phyloP scores from a whole-genome alignment of 2,329 filamentous ascomycete genomes.

The Ophiostoma sp. region DNA sequence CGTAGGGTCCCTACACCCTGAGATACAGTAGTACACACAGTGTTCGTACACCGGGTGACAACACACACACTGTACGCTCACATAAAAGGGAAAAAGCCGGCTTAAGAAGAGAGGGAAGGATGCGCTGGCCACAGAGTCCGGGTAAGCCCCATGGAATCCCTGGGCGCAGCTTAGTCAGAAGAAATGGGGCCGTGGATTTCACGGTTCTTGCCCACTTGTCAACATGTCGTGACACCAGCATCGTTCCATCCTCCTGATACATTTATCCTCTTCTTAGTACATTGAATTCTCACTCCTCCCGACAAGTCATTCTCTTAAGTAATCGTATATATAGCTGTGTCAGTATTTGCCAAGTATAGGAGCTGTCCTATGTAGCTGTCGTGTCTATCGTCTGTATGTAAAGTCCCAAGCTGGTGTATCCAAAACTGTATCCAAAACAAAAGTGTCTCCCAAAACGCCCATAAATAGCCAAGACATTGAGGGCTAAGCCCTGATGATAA shows the following conservation, averaged over 20 bases:
- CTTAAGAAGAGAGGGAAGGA: too few relatives aligned
- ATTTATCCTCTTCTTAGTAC: too few relatives aligned
- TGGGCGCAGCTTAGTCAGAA: too few relatives aligned
- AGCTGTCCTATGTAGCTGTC: slow-evolving; percentile 12
- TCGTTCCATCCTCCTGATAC: too few relatives aligned
- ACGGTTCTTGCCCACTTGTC: too few relatives aligned
- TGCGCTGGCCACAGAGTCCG: too few relatives aligned
- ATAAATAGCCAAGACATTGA: neutral
- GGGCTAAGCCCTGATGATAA: neutral
- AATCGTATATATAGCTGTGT: neutral
- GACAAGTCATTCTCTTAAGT: slow-evolving; percentile 6
- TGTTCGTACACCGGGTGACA: neutral
- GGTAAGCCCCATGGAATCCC: too few relatives aligned
- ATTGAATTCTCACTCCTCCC: too few relatives aligned
- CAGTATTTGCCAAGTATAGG: neutral
- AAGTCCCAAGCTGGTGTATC: neutral
- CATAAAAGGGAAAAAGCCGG: too few relatives aligned
- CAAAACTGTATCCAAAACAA: neutral
- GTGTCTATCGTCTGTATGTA: slow-evolving; percentile 15
- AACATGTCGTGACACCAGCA: too few relatives aligned
- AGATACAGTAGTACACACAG: neutral
- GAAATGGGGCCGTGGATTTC: too few relatives aligned
- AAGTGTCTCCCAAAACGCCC: neutral
- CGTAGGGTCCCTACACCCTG: neutral
- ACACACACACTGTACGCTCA: neutral